Conservation (phyloP, 371 early-diverging fungal species). For the Smittium culicis region DNA sequence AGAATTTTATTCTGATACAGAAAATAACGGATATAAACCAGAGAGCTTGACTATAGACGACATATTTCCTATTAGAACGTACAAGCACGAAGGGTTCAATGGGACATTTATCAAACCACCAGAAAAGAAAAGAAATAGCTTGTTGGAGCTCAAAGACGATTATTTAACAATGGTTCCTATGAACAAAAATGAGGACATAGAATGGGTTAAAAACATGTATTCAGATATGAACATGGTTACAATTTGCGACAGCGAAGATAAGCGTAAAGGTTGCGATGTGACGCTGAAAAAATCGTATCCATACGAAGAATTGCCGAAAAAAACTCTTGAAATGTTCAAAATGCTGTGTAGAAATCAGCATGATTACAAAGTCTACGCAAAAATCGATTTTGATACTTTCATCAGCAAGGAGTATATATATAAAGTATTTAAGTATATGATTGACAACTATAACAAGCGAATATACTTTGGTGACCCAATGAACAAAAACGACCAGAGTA, state of each 20-base stretch:
- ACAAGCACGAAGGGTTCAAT: too few relatives aligned
- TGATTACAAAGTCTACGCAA: background rate
- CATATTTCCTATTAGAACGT: too few relatives aligned
- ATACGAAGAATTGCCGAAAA: background rate
- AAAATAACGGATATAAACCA: too few relatives aligned
- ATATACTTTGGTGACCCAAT: background rate
- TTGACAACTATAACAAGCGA: background rate
- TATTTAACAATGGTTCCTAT: background rate
- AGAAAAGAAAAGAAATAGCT: too few relatives aligned
- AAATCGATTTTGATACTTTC: background rate
- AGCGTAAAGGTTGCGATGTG: background rate
- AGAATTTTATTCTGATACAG: too few relatives aligned
- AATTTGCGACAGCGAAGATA: background rate
- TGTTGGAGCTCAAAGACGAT: too few relatives aligned
- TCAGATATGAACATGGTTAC: background rate
- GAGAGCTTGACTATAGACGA: too few relatives aligned
- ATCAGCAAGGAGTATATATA: background rate
- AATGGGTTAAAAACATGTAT: background rate
- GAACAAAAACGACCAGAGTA: background rate
- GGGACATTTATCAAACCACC: too few relatives aligned
- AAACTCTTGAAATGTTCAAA: background rate
- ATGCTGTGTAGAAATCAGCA: background rate
- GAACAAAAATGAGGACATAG: background rate
- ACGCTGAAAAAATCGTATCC: background rate
- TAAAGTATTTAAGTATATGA: background rate